Evolutionary conservation across 805 yeast genomes (phyloP), one percentile per base, ranked within the genome.

Genomic region (Kuraishia hungarica): DNA sequence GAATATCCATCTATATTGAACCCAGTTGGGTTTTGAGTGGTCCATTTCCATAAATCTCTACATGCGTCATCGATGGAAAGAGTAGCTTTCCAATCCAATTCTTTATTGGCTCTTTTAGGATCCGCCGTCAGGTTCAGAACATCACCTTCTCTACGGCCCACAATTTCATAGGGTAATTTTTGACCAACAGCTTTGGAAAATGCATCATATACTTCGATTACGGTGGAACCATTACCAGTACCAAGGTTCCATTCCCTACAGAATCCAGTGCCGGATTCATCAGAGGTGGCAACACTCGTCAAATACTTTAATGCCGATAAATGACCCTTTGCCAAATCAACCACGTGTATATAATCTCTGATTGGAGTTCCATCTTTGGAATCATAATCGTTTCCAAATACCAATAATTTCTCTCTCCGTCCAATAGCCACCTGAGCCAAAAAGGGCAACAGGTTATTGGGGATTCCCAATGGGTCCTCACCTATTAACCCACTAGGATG

Each of bases 191-290:
- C 87, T 53, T 75, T 74, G 62, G 81, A 76, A 67, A 87, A 88
- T 1, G 87, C 84, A 54, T 77, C 65, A 63, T 82, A 77, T 49
- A 88, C 84, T 61, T 88, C 91, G 56, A 86, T 73, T 4, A 88
- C 96, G 1, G 93, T 86, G 11, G 84, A 74, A n/a, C 96, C 96
- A 24, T 72, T 79, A 29, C 96, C 96, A 15, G 92, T 82, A 49
- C 96, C 96, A 56, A 88, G 77, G 65, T 88, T 88, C 94, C 94
- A 88, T 66, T 82, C 93, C 54, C 91, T 77, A 63, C 78, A 83
- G 53, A 81, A 71, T 7, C 88, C 89, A 35, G 43, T 7, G 35
- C 11, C 10, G 11, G 35, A 11, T 1, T 57, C 54, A 39, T 73
- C 68, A 4, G 57, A 57, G n/a, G 62, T 60, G 6, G 54, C 54